Evolutionary conservation across 2,329 filamentous ascomycete species (phyloP).

Genomic region (Hypoxylon sp.): DNA sequence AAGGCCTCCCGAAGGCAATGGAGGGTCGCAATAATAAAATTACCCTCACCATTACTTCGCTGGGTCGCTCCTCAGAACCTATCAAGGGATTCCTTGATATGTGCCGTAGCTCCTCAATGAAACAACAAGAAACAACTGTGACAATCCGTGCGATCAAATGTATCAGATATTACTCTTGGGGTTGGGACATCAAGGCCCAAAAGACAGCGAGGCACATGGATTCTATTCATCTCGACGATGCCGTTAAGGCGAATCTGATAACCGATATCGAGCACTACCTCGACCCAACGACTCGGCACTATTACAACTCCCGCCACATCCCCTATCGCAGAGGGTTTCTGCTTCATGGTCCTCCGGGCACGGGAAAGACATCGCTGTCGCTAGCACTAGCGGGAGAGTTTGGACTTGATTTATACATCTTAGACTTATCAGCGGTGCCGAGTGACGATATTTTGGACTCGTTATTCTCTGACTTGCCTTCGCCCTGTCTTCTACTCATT

Average conservation of each 20-base stretch:
- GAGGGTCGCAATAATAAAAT: not conserved
- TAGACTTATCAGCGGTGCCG: conserved; percentile 71
- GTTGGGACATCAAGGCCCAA: conserved; percentile 58
- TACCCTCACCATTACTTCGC: conserved; percentile 53
- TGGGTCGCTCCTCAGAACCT: conserved; percentile 56
- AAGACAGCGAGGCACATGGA: conserved; percentile 55
- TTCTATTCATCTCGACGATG: conserved; percentile 58
- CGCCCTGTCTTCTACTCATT: conserved; percentile 64
- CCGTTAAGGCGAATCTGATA: conserved; percentile 74
- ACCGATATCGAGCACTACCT: conserved; percentile 79
- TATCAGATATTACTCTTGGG: conserved; percentile 31
- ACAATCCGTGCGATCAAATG: conserved; percentile 56
- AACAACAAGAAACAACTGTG: conserved; percentile 56
- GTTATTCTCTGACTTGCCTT: conserved; percentile 50
- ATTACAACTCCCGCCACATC: conserved; percentile 81
- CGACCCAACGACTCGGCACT: conserved; percentile 67
- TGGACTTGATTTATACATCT: conserved; percentile 80
- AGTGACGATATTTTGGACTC: conserved; percentile 53
- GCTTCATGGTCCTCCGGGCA: conserved; percentile 80
- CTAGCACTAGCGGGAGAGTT: conserved; percentile 79
- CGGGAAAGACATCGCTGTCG: conserved; percentile 82
- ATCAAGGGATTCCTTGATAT: conserved; percentile 53
- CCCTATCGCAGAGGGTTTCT: conserved; percentile 82
- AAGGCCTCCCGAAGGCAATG: not conserved
- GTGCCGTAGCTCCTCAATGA: conserved; percentile 54